These are phyloP conservation scores for Diutina mesorugosa DNA, from an alignment of 1,139 yeast species.

Conservation along the genomic window DNA sequence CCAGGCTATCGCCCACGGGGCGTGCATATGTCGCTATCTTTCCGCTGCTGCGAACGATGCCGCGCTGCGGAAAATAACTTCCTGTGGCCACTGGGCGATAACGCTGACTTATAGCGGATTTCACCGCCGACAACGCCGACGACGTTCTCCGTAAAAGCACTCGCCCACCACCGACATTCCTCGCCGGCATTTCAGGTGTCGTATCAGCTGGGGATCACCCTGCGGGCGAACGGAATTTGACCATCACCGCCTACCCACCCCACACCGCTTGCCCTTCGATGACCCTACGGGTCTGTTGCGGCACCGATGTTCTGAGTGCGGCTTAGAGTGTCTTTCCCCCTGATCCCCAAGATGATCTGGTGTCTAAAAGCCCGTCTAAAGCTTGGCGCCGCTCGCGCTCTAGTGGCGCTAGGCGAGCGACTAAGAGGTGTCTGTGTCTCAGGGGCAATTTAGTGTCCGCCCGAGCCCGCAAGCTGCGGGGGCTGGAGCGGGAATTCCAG, in stretches of 20 bases:
- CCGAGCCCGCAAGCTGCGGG: no score
- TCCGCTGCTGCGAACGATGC: not conserved
- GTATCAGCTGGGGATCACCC: not conserved
- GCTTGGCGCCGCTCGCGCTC: no score
- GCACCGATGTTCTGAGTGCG: no score
- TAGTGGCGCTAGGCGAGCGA: no score
- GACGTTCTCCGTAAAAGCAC: not conserved
- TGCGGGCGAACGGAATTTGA: no score
- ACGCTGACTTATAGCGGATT: not conserved
- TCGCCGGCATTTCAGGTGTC: not conserved
- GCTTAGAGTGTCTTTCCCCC: no score
- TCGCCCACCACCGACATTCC: not conserved
- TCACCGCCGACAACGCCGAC: not conserved
- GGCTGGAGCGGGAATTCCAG: not conserved
- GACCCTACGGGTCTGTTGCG: no score
- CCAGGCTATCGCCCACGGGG: not conserved
- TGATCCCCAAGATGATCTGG: no score
- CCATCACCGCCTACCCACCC: not conserved
- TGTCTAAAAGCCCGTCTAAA: no score
- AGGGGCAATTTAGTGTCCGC: not conserved
- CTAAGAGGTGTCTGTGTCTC: not conserved
- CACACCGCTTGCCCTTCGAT: not conserved
- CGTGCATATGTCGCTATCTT: not conserved
- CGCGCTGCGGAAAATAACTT: not conserved
- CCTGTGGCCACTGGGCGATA: not conserved